Conservation (phyloP, 2,329 filamentous ascomycete species). For the Gyromitra esculenta region DNA sequence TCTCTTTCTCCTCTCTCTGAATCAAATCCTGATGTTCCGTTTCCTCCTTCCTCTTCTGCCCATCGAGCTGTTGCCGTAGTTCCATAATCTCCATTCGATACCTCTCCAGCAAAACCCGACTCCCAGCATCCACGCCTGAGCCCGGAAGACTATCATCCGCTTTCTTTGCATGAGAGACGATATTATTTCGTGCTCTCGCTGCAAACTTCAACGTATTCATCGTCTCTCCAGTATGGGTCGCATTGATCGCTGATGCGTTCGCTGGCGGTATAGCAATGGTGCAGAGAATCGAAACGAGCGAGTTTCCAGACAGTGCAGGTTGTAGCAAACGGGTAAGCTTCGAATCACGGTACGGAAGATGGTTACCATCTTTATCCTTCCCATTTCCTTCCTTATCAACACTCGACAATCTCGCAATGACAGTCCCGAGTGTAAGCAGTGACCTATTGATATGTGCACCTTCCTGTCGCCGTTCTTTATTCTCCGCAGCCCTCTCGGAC, state of each 20-base stretch:
- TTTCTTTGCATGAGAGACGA: slow-evolving; percentile 94
- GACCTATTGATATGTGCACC: slow-evolving; percentile 99
- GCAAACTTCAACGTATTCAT: slow-evolving; percentile 97
- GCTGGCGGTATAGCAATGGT: slow-evolving; percentile 85
- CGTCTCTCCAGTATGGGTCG: slow-evolving; percentile 84
- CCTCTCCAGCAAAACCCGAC: slow-evolving; percentile 85
- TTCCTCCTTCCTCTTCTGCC: slow-evolving; percentile 72
- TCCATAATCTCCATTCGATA: slow-evolving; percentile 94
- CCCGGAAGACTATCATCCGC: slow-evolving; percentile 84
- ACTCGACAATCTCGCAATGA: slow-evolving; percentile 85
- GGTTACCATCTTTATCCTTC: slow-evolving; percentile 87
- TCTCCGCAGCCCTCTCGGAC: slow-evolving; percentile 93
- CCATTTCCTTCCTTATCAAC: slow-evolving; percentile 84
- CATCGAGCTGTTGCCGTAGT: slow-evolving; percentile 80
- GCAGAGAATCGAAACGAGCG: slow-evolving; percentile 95
- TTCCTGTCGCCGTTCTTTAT: slow-evolving; percentile 91
- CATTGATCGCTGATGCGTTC: slow-evolving; percentile 70
- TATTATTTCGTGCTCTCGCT: slow-evolving; percentile 95
- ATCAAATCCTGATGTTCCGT: slow-evolving; percentile 72
- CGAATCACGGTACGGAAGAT: slow-evolving; percentile 95
- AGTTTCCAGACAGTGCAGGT: slow-evolving; percentile 89
- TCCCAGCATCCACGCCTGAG: slow-evolving; percentile 81
- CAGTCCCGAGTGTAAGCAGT: slow-evolving; percentile 90
- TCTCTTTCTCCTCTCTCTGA: slow-evolving; percentile 83
- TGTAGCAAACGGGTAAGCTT: slow-evolving; percentile 94